Percentiles rank a stretch among this genome's conserved stretches.
phyloP scores from a whole-genome alignment of 768 basidiomycete genomes.

The Rhizopogon vesiculosus region DNA sequence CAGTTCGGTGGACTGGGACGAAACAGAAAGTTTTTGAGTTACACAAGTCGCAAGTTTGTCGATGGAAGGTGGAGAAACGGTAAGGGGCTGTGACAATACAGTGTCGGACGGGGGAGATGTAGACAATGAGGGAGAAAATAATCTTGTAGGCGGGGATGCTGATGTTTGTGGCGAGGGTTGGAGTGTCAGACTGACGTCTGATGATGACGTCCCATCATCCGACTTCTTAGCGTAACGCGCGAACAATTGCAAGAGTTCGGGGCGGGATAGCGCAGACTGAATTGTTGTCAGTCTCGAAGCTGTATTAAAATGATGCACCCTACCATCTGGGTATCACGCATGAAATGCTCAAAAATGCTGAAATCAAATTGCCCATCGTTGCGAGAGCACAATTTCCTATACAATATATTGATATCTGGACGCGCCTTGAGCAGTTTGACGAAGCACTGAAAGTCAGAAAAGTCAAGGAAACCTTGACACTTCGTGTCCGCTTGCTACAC shows the following conservation, averaged over 20 bases:
- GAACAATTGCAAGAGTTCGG: slow-evolving; percentile 32
- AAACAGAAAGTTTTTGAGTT: not conserved
- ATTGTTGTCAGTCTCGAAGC: slow-evolving; percentile 8
- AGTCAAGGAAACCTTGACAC: slow-evolving; percentile 60
- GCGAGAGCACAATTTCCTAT: slow-evolving; percentile 34
- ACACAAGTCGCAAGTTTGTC: not conserved
- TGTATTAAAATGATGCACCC: slow-evolving; percentile 4
- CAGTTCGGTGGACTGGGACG: slow-evolving; percentile 4
- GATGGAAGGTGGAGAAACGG: not conserved
- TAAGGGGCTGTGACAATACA: not conserved
- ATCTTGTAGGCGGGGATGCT: not conserved
- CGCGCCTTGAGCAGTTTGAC: slow-evolving; percentile 81
- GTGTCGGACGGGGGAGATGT: slow-evolving; percentile 5
- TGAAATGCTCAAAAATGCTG: slow-evolving; percentile 43
- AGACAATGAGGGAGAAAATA: not conserved
- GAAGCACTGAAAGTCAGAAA: slow-evolving; percentile 74
- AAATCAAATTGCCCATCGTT: slow-evolving; percentile 32
- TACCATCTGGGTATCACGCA: slow-evolving; percentile 50
- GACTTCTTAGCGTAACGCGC: slow-evolving; percentile 26
- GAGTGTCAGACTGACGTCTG: not conserved
- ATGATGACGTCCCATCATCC: not conserved
- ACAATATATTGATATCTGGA: slow-evolving; percentile 72
- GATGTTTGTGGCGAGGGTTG: not conserved
- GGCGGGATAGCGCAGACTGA: slow-evolving; percentile 31
- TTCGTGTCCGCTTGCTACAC: slow-evolving; percentile 59